Evolutionary conservation across 352 stramenopile genomes (phyloP).

Genomic region (Globisporangium parvum): DNA sequence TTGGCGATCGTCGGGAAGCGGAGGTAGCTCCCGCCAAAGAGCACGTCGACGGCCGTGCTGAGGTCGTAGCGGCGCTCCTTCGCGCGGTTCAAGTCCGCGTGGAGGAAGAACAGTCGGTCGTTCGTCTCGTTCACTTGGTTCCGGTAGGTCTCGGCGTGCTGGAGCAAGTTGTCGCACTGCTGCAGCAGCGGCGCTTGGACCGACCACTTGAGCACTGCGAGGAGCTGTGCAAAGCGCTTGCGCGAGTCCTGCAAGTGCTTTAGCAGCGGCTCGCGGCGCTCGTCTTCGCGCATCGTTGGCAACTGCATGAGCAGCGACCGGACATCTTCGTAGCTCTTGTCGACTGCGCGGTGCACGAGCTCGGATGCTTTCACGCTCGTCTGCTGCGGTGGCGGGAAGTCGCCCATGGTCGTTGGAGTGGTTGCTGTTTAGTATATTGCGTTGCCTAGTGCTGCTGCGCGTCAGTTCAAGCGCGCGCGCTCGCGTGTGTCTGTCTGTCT

Average conservation of each 20-base stretch:
- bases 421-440: background rate
- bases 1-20: conserved; percentile 69
- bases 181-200: conserved; percentile 71
- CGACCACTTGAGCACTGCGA: conserved; percentile 84
- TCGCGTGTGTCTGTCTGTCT: too few species aligned
- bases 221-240: conserved; percentile 69
- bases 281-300: conserved; percentile 58
- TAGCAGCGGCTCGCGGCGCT: conserved; percentile 67
- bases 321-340: conserved; percentile 83
- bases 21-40: conserved; percentile 72
- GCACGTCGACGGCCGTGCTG: conserved; percentile 72
- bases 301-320: conserved; percentile 66
- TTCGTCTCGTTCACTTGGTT: conserved; percentile 83
- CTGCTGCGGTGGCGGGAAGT: conserved; percentile 56
- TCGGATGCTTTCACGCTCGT: conserved; percentile 67
- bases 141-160: conserved; percentile 50
- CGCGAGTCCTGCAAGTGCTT: conserved; percentile 51
- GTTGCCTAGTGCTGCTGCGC: background rate
- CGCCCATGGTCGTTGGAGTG: conserved; percentile 32
- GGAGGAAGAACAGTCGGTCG: conserved; percentile 82
- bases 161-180: conserved; percentile 60
- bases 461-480: too few species aligned
- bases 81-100: conserved; percentile 71
- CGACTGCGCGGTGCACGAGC: conserved; percentile 70
- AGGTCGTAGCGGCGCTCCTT: conserved; percentile 81